Evolutionary conservation across 2,329 filamentous ascomycete genomes (phyloP), one percentile per base, ranked within the genome.

Genomic region (Truncatella angustata): DNA sequence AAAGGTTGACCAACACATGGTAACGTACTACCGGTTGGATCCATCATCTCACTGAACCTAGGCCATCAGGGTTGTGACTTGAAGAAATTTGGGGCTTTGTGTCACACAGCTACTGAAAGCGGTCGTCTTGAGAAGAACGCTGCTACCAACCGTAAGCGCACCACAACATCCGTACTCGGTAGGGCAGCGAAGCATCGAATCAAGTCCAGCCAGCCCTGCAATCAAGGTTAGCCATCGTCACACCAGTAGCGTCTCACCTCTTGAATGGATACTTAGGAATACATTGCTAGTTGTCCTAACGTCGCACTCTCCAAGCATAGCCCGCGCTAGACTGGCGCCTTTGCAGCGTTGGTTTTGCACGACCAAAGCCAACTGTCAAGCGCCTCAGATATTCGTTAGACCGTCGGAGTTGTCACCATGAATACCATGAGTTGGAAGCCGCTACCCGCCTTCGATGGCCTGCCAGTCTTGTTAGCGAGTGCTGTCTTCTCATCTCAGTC

Each of bases 381-480:
- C n/a, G n/a, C n/a, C n/a, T n/a, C n/a, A n/a, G n/a, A 16, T 9
- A 24, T 23, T 44, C 23, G 21, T 5, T 44, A 44, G 23, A 26
- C 40, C 9, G 21, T 24, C 21, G 9, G n/a, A 20, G 10, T 24
- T 5, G 18, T 43, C 43, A 23, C 45, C 28, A 64, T 62, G 60
- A 53, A 55, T 26, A 72, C 51, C 11, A 35, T 49, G 14, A 61
- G 53, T 59, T 84, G 80, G 80, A 70, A 72, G 47, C 73, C 73
- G 28, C 67, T 83, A 54, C 77, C 78, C 36, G 63, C 67, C 14
- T 73, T 73, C 32, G 28, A 49, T 9, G 67, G 69, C 16, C 59
- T 84, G 5, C 87, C 87, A 10, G 73, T 78, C 34, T 75, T 92
- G 6, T 74, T 92, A 30, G 74, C 88, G 39, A 87, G 87, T 55